A percentile compares a stretch with the other conserved stretches of the same genome.
Conservation (phyloP, 2,329 filamentous ascomycete genomes). For the Fusarium cicatricum region DNA sequence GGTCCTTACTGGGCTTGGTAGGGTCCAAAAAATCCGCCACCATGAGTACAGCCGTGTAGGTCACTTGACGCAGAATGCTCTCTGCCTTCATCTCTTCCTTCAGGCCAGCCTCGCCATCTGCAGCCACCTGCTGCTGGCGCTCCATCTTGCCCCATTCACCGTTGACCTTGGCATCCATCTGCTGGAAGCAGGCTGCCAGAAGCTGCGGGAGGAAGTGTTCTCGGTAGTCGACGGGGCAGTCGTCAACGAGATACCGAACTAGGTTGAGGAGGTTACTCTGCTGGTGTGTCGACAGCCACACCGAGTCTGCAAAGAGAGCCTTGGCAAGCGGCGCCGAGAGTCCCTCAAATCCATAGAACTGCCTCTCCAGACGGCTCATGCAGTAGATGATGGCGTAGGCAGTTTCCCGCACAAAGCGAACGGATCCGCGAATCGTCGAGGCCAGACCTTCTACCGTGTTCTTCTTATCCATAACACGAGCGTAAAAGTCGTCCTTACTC, state of each 20-base stretch:
- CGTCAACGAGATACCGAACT: slow-evolving; percentile 86
- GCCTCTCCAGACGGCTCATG: slow-evolving; percentile 84
- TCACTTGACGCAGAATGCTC: slow-evolving; percentile 91
- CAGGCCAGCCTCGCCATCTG: slow-evolving; percentile 77
- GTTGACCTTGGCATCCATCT: slow-evolving; percentile 87
- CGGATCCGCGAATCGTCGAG: slow-evolving; percentile 87
- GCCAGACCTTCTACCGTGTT: slow-evolving; percentile 91
- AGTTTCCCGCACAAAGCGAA: slow-evolving; percentile 89
- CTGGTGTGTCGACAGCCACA: slow-evolving; percentile 88
- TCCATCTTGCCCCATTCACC: slow-evolving; percentile 85
- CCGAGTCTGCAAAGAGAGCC: slow-evolving; percentile 83
- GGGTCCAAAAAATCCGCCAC: slow-evolving; percentile 90
- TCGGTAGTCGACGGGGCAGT: slow-evolving; percentile 83
- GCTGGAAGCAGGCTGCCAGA: slow-evolving; percentile 80
- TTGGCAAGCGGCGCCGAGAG: slow-evolving; percentile 84
- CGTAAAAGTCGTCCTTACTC: slow-evolving; percentile 96
- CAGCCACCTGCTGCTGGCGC: slow-evolving; percentile 65
- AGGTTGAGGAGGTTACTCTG: slow-evolving; percentile 92
- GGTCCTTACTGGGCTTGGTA: slow-evolving; percentile 65
- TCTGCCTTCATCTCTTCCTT: slow-evolving; percentile 98
- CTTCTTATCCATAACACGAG: slow-evolving; percentile 87
- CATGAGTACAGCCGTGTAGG: slow-evolving; percentile 91
- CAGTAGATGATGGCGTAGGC: slow-evolving; percentile 95
- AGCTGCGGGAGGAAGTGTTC: slow-evolving; percentile 86
- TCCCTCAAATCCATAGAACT: slow-evolving; percentile 90